A percentile compares a stretch with the other conserved stretches of the same genome.
These are phyloP conservation scores for Reticulascus tulasneorum DNA, from an alignment of 2,329 filamentous ascomycete genomes.

Conservation along the genomic window DNA sequence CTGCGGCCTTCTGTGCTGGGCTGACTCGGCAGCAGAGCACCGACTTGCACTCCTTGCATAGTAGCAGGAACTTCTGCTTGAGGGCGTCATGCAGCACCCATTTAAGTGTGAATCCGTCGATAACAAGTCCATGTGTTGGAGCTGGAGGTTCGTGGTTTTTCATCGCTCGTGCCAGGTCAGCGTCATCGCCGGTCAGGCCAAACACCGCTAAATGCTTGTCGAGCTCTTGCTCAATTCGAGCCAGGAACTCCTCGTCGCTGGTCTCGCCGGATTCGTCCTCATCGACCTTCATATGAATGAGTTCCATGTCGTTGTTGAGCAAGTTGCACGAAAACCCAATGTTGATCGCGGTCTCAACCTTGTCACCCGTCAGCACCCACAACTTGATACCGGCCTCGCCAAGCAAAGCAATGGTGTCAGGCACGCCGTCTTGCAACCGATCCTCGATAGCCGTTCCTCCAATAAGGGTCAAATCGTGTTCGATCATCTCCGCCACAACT, in stretches of 20 bases:
- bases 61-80: slow-evolving; percentile 86
- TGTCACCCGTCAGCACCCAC: slow-evolving; percentile 97
- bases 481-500: slow-evolving; percentile 81
- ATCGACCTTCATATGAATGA: slow-evolving; percentile 82
- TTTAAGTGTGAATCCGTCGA: slow-evolving; percentile 91
- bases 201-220: slow-evolving; percentile 72
- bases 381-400: slow-evolving; percentile 95
- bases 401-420: slow-evolving; percentile 88
- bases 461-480: slow-evolving; percentile 80
- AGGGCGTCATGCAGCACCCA: slow-evolving; percentile 78
- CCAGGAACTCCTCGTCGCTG: slow-evolving; percentile 45
- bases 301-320: slow-evolving; percentile 95
- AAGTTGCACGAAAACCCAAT: slow-evolving; percentile 99
- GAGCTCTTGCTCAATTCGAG: slow-evolving; percentile 64
- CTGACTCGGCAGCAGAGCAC: slow-evolving; percentile 97
- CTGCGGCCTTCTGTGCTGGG: slow-evolving; percentile 94
- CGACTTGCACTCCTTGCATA: slow-evolving; percentile 96
- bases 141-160: slow-evolving; percentile 81
- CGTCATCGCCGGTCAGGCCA: slow-evolving; percentile 75
- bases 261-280: slow-evolving; percentile 60
- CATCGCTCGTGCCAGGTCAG: slow-evolving; percentile 75
- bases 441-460: slow-evolving; percentile 98
- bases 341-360: slow-evolving; percentile 98
- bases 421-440: slow-evolving; percentile 91
- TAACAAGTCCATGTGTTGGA: slow-evolving; percentile 86